phyloP scores from a whole-genome alignment of 345 rosid genomes.

The Isatis tinctoria region DNA sequence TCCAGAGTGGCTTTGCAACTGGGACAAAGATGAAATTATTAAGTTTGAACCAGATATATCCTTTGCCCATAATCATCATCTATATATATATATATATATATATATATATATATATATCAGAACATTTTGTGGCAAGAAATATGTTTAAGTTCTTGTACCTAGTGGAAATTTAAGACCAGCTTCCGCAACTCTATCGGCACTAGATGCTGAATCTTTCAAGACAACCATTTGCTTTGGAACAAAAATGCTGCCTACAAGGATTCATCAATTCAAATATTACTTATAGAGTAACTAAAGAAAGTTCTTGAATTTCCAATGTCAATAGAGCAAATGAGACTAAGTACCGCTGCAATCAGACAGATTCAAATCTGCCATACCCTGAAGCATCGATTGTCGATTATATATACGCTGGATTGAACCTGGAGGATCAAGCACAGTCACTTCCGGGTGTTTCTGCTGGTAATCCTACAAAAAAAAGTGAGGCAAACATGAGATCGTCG shows the following conservation, averaged over 20 bases:
- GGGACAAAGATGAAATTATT: not conserved
- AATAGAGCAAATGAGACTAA: not conserved
- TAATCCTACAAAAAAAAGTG: conserved; percentile 54
- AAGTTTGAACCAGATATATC: not conserved
- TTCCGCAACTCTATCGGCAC: conserved; percentile 50
- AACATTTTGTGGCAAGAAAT: not conserved
- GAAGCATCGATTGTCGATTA: conserved; percentile 92
- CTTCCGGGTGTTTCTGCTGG: conserved; percentile 68
- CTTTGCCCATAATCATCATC: not conserved
- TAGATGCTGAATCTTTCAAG: conserved; percentile 55
- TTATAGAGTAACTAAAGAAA: not conserved
- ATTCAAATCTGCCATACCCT: conserved; percentile 66
- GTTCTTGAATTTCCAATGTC: not conserved
- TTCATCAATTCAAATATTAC: conserved; percentile 15
- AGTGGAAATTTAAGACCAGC: conserved; percentile 83
- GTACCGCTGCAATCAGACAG: conserved; percentile 61
- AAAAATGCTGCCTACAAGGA: conserved; percentile 56
- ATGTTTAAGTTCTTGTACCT: conserved; percentile 41
- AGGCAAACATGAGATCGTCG: conserved; percentile 24
- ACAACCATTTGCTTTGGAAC: conserved; percentile 81
- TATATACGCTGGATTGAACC: conserved; percentile 60
- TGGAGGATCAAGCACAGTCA: conserved; percentile 83
- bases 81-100: too few relatives aligned
- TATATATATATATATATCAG: not conserved
- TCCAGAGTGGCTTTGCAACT: conserved; percentile 94